Evolutionary conservation across 208 protist species (phyloP), one percentile per base, ranked within the genome.

Genomic region (Vickermania ingenoplastis): DNA sequence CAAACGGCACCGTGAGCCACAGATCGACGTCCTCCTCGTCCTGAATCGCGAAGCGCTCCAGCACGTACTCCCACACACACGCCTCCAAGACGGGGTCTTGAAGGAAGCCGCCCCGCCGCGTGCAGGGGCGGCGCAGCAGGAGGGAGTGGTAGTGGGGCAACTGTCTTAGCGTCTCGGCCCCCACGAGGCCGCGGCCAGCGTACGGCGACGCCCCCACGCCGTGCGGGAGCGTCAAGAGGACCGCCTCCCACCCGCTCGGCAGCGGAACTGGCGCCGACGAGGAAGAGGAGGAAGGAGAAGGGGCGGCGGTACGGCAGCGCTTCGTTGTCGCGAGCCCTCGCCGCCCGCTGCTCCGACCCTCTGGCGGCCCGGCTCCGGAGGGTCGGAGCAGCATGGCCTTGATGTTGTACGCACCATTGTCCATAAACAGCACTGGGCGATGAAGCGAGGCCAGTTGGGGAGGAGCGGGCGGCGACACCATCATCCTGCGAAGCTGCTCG

Each of bases 101-200:
- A 30, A 90, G 51, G 61, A 83, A 90, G 22, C 86, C 86, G 36
- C 75, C 70, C 45, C 85, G 80, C 5, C 86, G 73, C 36, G 36
- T 45, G 36, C 36, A 45, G n/a, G 86, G 86, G 3, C 86, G 86
- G 17, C 86, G 77, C 54, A 90, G 65, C 75, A 93, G 71, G 51
- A 93, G 69, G 0, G 80, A 73, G 62, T 93, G 79, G 54, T 83
- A 93, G 59, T 93, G 86, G 17, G 81, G 79, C 25, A 93, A 65
- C 31, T 60, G 63, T 26, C 66, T 59, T 7, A 93, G 36, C 36
- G 17, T 61, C 63, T 83, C 75, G 24, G 76, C 73, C 17, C 86
- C 86, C 7, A 89, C 60, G 62, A 93, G 81, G 36, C 80, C 86
- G 2, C 77, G 77, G 17, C 82, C 82, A 4, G 71, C 74, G 70